Conservation (phyloP, 768 basidiomycete genomes). For the Russula compacta region DNA sequence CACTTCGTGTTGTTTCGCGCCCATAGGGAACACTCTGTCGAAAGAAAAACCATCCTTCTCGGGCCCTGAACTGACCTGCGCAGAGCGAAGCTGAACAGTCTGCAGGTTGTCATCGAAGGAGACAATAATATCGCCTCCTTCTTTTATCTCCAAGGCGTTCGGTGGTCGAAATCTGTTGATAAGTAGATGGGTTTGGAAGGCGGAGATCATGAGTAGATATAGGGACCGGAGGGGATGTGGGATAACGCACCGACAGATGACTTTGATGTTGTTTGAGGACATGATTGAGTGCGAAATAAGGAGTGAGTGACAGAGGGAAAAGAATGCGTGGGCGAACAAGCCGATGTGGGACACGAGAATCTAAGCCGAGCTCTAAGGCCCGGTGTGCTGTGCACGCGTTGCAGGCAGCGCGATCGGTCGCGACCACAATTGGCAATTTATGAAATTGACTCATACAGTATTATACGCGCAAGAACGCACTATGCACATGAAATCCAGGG, state of each 20-base stretch:
- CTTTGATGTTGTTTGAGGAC: conserved; percentile 87
- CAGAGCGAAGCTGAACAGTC: conserved; percentile 71
- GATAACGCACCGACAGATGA: conserved; percentile 85
- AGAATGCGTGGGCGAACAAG: conserved; percentile 1
- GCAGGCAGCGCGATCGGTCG: not conserved
- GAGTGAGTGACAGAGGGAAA: not conserved
- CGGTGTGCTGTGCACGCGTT: conserved; percentile 8
- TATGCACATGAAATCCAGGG: too few species aligned
- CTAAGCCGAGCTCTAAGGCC: not conserved
- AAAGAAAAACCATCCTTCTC: conserved; percentile 98
- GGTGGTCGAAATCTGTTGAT: conserved; percentile 81
- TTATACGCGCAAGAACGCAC: not conserved
- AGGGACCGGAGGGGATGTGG: conserved; percentile 9
- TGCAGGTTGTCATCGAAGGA: conserved; percentile 80
- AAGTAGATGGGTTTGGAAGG: not conserved
- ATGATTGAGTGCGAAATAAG: conserved; percentile 27
- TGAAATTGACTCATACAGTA: not conserved
- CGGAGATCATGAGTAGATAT: conserved; percentile 2
- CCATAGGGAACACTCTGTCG: conserved; percentile 92
- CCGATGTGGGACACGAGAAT: not conserved
- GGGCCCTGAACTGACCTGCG: conserved; percentile 62
- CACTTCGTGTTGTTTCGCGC: conserved; percentile 83
- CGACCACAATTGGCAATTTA: conserved; percentile 13
- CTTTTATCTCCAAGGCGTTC: conserved; percentile 82
- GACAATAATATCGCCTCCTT: conserved; percentile 86